Conservation (phyloP, 2,329 filamentous ascomycete genomes). For the Cladophialophora chaetospira region DNA sequence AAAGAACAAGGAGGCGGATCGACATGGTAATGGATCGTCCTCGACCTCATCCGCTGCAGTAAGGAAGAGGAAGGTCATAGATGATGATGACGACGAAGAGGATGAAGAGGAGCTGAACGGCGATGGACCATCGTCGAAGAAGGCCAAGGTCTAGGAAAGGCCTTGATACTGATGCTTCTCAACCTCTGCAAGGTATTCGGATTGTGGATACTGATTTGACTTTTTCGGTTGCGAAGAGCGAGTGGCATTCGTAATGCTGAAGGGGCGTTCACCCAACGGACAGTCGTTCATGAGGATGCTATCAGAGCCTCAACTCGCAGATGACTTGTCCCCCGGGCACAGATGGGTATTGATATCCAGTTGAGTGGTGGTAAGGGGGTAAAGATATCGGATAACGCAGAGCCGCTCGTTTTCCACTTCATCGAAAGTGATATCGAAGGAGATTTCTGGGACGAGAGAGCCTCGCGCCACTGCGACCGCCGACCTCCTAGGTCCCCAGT, state of each 20-base stretch:
- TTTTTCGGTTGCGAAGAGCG: not conserved
- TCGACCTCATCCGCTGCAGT: conserved; percentile 24
- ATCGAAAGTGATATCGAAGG: conserved; percentile 19
- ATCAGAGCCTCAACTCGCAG: no score
- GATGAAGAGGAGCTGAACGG: conserved; percentile 27
- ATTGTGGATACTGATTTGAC: not conserved
- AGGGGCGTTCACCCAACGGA: no score
- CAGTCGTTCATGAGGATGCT: no score
- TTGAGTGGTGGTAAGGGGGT: no score
- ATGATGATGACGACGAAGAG: conserved; percentile 32
- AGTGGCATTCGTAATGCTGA: no score
- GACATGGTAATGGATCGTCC: conserved; percentile 32
- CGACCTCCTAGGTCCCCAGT: conserved; percentile 13
- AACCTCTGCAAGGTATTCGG: not conserved
- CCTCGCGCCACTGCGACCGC: not conserved
- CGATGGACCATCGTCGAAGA: conserved; percentile 22
- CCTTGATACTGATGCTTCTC: no score
- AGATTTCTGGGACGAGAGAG: not conserved
- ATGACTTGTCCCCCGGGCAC: no score
- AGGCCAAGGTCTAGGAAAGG: conserved; percentile 11
- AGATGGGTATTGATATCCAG: no score
- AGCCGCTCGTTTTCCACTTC: not conserved
- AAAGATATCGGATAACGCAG: no score
- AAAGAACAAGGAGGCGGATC: conserved; percentile 35
- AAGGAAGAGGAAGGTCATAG: conserved; percentile 36